Conservation (phyloP, 2,329 filamentous ascomycete genomes). For the Coniochaeta hoffmannii region DNA sequence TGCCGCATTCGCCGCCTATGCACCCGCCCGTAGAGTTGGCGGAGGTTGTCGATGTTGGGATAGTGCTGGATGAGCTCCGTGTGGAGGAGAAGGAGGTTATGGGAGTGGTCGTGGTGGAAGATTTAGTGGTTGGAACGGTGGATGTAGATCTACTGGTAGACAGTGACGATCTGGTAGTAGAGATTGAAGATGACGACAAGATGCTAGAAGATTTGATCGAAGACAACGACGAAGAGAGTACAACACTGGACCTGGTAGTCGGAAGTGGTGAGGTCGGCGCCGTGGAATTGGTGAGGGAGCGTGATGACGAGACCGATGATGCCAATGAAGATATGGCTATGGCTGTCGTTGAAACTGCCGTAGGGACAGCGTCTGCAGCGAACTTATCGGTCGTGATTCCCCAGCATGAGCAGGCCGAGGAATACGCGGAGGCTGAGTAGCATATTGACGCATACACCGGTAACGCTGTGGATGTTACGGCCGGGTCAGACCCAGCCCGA, state of each 20-base stretch:
- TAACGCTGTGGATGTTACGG: background rate
- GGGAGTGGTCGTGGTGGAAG: background rate
- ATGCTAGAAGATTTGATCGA: background rate
- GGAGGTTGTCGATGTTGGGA: background rate
- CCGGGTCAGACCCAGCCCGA: background rate
- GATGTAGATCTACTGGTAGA: too few species aligned
- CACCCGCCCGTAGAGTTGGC: constrained; percentile 1
- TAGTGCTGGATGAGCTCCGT: background rate
- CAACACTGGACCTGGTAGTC: background rate
- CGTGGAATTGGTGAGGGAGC: background rate
- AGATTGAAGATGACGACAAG: background rate
- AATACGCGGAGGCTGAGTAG: background rate
- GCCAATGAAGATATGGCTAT: background rate
- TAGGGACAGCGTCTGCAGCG: background rate
- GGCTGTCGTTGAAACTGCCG: background rate
- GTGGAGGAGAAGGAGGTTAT: background rate
- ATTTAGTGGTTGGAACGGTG: background rate
- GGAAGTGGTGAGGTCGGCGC: background rate
- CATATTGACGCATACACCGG: background rate
- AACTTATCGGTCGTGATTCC: background rate
- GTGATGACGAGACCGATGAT: background rate
- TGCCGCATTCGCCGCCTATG: constrained; percentile 6
- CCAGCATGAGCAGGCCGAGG: constrained; percentile 2
- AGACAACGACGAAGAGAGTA: background rate
- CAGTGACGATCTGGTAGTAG: background rate